phyloP scores from a whole-genome alignment of 257 asterid genomes.

The Leonotis leonurus region DNA sequence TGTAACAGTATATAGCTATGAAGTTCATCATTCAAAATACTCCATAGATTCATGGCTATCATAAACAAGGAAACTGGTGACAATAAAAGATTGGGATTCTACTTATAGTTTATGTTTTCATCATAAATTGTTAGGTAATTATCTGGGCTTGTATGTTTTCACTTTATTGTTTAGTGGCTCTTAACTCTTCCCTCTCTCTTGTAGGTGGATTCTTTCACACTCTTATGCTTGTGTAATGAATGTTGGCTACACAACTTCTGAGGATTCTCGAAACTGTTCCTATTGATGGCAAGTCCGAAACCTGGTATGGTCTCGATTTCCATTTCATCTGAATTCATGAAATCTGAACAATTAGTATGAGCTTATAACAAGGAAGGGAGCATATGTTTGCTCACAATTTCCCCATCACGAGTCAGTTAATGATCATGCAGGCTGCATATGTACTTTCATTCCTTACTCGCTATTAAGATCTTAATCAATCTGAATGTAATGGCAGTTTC shows the following conservation, averaged over 20 bases:
- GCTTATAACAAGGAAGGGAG: too few species aligned
- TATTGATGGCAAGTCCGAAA: slow-evolving; percentile 39
- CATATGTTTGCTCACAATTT: neutral
- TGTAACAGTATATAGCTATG: neutral
- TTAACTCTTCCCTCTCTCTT: neutral
- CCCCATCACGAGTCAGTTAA: slow-evolving; percentile 3
- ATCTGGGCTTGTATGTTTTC: neutral
- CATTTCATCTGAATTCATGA: too few species aligned
- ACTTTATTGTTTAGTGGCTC: neutral
- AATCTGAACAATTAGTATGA: neutral
- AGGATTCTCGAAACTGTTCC: slow-evolving; percentile 54
- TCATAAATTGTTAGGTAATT: neutral
- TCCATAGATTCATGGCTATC: neutral
- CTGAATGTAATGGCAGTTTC: slow-evolving; percentile 35
- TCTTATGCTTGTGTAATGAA: slow-evolving; percentile 31
- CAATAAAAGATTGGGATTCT: neutral
- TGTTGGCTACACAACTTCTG: slow-evolving; percentile 64
- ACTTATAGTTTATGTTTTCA: neutral
- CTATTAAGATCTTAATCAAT: slow-evolving; percentile 21
- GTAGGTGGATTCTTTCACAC: slow-evolving; percentile 6
- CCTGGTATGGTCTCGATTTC: slow-evolving; percentile 35
- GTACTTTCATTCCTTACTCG: neutral
- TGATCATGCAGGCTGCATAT: neutral
- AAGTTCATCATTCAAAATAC: neutral
- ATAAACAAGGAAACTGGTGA: neutral